phyloP scores from a whole-genome alignment of 2,329 filamentous ascomycete genomes.

The Monosporascus sp. region DNA sequence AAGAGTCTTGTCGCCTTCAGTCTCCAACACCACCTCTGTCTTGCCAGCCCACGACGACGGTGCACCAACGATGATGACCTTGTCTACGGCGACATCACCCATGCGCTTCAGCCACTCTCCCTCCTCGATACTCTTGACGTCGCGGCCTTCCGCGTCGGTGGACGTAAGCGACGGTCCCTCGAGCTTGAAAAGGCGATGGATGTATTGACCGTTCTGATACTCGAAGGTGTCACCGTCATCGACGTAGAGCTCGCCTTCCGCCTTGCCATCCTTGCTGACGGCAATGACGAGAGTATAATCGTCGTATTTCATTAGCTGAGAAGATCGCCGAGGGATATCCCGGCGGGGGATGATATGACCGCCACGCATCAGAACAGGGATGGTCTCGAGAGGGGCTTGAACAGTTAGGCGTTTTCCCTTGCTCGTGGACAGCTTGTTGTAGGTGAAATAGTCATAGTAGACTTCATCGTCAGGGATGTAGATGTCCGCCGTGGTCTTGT shows the following conservation, averaged over 20 bases:
- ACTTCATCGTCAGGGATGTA: constrained; percentile 85
- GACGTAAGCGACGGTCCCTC: constrained; percentile 58
- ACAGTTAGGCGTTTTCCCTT: constrained; percentile 67
- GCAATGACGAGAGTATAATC: constrained; percentile 87
- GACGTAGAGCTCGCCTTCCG: constrained; percentile 78
- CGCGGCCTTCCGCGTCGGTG: constrained; percentile 56
- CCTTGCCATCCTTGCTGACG: constrained; percentile 60
- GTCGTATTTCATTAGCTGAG: constrained; percentile 85
- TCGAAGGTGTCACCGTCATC: constrained; percentile 95
- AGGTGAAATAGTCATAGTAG: constrained; percentile 96
- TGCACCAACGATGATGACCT: constrained; percentile 76
- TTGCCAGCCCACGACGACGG: constrained; percentile 65
- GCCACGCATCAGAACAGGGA: constrained; percentile 86
- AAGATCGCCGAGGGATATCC: constrained; percentile 80
- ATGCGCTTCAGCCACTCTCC: constrained; percentile 75
- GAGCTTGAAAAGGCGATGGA: constrained; percentile 76
- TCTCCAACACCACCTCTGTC: constrained; percentile 51
- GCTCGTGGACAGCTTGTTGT: constrained; percentile 63
- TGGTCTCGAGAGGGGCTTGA: constrained; percentile 74
- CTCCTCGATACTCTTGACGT: constrained; percentile 54
- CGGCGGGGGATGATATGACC: constrained; percentile 89
- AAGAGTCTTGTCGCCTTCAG: constrained; percentile 48
- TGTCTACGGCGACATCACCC: constrained; percentile 73
- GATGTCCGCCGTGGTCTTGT: constrained; percentile 65
- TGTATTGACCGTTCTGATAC: constrained; percentile 77